Conservation (phyloP, 2,329 filamentous ascomycete species). For the Aspergillus latus region DNA sequence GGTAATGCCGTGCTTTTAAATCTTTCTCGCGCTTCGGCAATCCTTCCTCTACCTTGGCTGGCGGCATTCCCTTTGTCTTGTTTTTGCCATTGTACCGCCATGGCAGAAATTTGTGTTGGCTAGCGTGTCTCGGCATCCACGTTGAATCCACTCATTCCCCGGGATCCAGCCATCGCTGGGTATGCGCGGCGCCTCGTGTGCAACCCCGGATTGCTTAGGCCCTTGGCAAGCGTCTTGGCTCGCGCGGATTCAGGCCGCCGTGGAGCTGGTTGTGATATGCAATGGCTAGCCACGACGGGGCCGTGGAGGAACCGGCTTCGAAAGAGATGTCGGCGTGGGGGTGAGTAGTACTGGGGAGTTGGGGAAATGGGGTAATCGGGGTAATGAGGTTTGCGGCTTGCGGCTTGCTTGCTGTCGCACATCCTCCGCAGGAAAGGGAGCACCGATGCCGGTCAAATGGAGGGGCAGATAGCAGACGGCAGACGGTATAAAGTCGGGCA, state of each 20-base stretch:
- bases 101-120: neutral
- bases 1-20: neutral
- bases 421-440: conserved; percentile 2
- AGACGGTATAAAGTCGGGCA: conserved; percentile 14
- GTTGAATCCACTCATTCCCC: neutral
- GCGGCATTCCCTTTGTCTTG: conserved; percentile 4
- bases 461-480: neutral
- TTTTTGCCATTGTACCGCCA: neutral
- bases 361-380: too few species aligned
- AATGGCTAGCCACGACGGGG: neutral
- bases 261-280: conserved; percentile 9
- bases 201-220: conserved; percentile 18
- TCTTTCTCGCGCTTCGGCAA: neutral
- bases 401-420: neutral
- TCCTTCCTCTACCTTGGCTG: conserved; percentile 7
- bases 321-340: conserved; percentile 11
- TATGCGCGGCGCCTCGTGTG: conserved; percentile 3
- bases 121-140: conserved; percentile 10
- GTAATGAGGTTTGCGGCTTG: too few species aligned
- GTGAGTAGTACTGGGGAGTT: too few species aligned
- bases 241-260: conserved; percentile 18
- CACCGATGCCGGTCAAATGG: neutral
- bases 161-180: neutral
- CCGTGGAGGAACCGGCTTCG: conserved; percentile 2
- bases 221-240: conserved; percentile 28